Base-by-base conservation (phyloP, 164 flowering plant species). In the Cinnamomum chago region DNA sequence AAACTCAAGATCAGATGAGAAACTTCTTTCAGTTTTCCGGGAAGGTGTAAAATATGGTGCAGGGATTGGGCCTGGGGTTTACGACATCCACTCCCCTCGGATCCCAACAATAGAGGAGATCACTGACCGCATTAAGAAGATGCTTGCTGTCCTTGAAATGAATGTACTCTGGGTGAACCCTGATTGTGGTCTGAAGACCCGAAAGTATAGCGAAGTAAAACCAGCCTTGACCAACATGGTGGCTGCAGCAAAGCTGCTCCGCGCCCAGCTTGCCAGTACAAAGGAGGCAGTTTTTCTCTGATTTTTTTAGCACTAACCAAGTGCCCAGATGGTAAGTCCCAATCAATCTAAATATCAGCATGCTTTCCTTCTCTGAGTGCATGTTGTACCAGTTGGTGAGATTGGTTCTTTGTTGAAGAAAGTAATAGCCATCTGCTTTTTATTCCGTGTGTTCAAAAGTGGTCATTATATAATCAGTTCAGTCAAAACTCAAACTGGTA, bases 91-190 rank as follows among this genome's bases (percentile, higher is more conserved):
- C 91, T 94, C 97, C 9, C 97, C 98, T 0, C 86, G 93, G 60
- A 92, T 94, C 70, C 98, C 98, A 68, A 84, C 98, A 6, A 83
- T 89, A 0, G 95, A 92, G 68, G 97, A 94, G 72, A 90, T 94
- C 67, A 91, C 93, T 5, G 97, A 92, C 82, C 84, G 97, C 28
- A 81, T 92, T 77, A 90, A 88, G 85, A 92, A 94, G 83, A 94
- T 94, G 96, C 93, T 92, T 82, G 93, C 93, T 7, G 98, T 94
- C 30, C 90, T 94, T 14, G 97, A 92, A 78, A 88, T 82, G 82
- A 89, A 91, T 86, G 86, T 92, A 72, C 80, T 94, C 66, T 94
- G 98, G 98, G 93, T 94, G 12, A 94, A 94, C 89, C 98, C 98
- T 0, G 97, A 94, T 74, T 94, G 97, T 83, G 97, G 97, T 20